Conservation (phyloP, 176 grass and related monocot species). For the Ensete glaucum region DNA sequence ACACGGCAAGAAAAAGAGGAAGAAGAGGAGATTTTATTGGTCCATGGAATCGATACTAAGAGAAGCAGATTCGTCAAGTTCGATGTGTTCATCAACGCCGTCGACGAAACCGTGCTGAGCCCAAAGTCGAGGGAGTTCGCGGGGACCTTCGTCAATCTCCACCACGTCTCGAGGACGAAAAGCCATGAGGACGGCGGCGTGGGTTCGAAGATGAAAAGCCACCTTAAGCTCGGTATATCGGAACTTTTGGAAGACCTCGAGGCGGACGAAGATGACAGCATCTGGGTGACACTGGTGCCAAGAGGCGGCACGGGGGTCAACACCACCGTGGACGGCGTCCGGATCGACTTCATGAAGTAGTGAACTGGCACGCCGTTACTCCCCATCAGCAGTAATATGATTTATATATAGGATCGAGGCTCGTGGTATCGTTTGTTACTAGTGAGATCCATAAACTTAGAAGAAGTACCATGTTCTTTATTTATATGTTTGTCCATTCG, state of each 20-base stretch:
- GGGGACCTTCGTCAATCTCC: slow-evolving; percentile 34
- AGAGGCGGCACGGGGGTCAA: not conserved
- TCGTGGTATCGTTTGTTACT: no score
- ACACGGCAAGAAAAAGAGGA: not conserved
- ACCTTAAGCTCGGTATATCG: slow-evolving; percentile 33
- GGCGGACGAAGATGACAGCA: slow-evolving; percentile 12
- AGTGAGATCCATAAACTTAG: no score
- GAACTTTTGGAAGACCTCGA: slow-evolving; percentile 33
- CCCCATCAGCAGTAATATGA: no score
- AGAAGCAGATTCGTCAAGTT: slow-evolving; percentile 20
- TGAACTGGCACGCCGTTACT: no score
- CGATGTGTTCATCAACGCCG: slow-evolving; percentile 31
- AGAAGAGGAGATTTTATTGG: not conserved
- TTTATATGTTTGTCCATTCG: no score
- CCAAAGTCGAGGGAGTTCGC: slow-evolving; percentile 31
- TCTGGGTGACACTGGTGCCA: slow-evolving; percentile 38
- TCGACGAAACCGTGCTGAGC: slow-evolving; percentile 18
- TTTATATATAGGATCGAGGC: no score
- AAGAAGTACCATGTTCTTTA: no score
- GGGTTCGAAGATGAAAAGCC: not conserved
- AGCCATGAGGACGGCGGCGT: not conserved
- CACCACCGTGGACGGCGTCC: not conserved
- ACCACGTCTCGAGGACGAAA: not conserved
- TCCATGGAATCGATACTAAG: not conserved
- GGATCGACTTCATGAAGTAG: not conserved